These are phyloP conservation scores for Ceratonia siliqua DNA, from an alignment of 306 rosid species.

Conservation along the genomic window DNA sequence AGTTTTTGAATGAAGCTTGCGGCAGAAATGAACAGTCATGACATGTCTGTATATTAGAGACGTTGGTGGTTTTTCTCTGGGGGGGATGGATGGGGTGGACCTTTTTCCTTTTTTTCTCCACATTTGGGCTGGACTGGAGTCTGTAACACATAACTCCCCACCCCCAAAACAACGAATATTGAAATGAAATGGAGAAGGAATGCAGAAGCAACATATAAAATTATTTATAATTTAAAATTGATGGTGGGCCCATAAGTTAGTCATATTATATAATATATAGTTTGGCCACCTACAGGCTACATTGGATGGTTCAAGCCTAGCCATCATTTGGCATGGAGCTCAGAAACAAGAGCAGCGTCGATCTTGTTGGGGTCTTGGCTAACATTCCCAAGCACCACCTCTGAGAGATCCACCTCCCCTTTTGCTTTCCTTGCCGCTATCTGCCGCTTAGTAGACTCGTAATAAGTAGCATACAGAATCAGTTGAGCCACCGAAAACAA, in stretches of 20 bases:
- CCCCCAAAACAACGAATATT: no score
- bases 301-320: no score
- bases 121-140: no score
- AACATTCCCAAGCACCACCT: conserved; percentile 36
- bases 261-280: no score
- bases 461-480: conserved; percentile 72
- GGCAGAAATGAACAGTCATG: no score
- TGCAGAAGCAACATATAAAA: neutral
- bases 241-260: neutral
- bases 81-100: no score
- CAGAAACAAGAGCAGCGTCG: neutral
- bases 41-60: no score
- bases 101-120: neutral
- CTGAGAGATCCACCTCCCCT: conserved; percentile 39
- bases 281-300: neutral
- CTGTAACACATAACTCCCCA: no score
- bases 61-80: no score
- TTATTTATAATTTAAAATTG: neutral
- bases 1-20: neutral
- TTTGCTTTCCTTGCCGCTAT: conserved; percentile 57
- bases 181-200: neutral
- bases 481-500: conserved; percentile 59
- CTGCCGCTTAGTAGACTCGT: conserved; percentile 65
- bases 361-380: conserved; percentile 23
- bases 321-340: neutral